These are phyloP conservation scores for Periglandula ipomoeae DNA, from an alignment of 2,329 filamentous ascomycete genomes.

Conservation along the genomic window DNA sequence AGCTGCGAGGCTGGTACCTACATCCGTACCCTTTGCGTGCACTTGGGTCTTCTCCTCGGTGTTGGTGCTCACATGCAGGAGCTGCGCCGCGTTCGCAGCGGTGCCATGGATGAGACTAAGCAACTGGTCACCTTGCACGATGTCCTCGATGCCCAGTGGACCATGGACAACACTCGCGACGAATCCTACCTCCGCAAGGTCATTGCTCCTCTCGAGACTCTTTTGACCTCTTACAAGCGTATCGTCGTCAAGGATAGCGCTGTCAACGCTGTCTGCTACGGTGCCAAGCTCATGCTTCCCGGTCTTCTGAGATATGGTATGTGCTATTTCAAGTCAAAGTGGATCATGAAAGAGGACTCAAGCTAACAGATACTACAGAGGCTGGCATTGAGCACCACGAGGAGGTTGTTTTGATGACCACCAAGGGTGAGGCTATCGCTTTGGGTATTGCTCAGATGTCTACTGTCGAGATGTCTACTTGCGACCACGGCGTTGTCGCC, in stretches of 20 bases:
- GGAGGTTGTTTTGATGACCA: conserved; percentile 96
- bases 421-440: conserved; percentile 97
- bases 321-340: conserved; percentile 21
- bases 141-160: conserved; percentile 89
- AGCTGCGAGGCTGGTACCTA: conserved; percentile 97
- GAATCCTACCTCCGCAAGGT: conserved; percentile 87
- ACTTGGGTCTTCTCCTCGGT: conserved; percentile 66
- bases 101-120: conserved; percentile 88
- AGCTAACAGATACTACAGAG: conserved; percentile 42
- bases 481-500: conserved; percentile 94
- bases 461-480: conserved; percentile 90
- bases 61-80: conserved; percentile 98
- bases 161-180: conserved; percentile 90
- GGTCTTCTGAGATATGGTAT: conserved; percentile 84
- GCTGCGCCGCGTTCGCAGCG: conserved; percentile 83
- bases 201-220: conserved; percentile 85
- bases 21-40: conserved; percentile 95
- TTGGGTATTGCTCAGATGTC: conserved; percentile 97
- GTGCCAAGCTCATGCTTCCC: conserved; percentile 97
- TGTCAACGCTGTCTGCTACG: conserved; percentile 96
- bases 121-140: conserved; percentile 83
- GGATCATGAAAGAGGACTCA: background rate
- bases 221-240: conserved; percentile 89
- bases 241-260: conserved; percentile 80
- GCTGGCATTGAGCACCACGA: conserved; percentile 87